Conservation (phyloP, 768 basidiomycete genomes). For the Rhodotorula toruloides region DNA sequence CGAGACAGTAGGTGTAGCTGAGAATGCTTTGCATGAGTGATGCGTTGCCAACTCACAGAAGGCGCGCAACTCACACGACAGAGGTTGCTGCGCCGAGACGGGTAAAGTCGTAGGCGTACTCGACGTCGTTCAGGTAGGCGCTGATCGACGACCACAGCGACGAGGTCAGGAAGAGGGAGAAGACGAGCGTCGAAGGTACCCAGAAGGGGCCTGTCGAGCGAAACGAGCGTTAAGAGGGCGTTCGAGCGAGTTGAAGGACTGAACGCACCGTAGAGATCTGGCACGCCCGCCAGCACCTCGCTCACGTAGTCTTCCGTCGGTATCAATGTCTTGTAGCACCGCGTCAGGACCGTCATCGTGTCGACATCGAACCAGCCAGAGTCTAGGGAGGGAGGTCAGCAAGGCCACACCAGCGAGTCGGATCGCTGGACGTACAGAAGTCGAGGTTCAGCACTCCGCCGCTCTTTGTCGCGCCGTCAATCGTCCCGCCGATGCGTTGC, state of each 20-base stretch:
- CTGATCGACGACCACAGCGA: conserved; percentile 82
- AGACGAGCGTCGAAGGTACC: conserved; percentile 91
- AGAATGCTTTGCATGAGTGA: background rate
- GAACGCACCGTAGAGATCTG: conserved; percentile 35
- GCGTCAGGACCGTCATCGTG: conserved; percentile 39
- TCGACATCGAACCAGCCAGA: conserved; percentile 85
- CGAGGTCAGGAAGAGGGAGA: conserved; percentile 86
- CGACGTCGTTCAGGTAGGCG: conserved; percentile 67
- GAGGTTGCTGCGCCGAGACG: conserved; percentile 74
- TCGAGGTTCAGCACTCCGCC: conserved; percentile 36
- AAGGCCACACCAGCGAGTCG: too few relatives aligned
- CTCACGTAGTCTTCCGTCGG: conserved; percentile 41
- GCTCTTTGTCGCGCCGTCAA: conserved; percentile 32
- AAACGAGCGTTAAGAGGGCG: background rate
- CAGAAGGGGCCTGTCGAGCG: conserved; percentile 83
- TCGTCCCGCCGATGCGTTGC: conserved; percentile 10
- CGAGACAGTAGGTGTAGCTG: conserved; percentile 75
- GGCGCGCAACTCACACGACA: conserved; percentile 52
- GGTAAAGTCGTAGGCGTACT: conserved; percentile 77
- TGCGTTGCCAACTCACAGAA: conserved; percentile 2
- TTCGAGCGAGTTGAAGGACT: background rate
- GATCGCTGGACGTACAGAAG: conserved; percentile 11
- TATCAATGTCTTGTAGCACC: conserved; percentile 41
- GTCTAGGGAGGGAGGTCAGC: conserved; percentile 46
- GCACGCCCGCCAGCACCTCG: conserved; percentile 28